A percentile compares a stretch with the other conserved stretches of the same genome.
phyloP scores from a whole-genome alignment of 345 rosid species.

The Ceriops zippeliana region DNA sequence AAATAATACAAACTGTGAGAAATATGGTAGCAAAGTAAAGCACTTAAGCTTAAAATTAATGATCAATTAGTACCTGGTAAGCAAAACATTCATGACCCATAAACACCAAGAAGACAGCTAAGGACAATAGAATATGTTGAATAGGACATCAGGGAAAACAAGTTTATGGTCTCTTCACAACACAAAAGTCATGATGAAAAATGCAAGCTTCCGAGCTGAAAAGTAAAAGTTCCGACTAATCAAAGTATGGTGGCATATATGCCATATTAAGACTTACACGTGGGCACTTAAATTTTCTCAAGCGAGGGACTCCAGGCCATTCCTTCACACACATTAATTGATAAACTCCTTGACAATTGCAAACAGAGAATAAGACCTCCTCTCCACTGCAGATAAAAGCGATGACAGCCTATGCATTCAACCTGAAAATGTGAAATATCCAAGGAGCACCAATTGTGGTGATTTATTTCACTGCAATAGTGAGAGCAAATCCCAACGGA shows the following conservation, averaged over 20 bases:
- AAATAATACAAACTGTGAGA: neutral
- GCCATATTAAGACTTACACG: too few species aligned
- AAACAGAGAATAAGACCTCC: slow-evolving; percentile 55
- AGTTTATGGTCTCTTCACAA: too few species aligned
- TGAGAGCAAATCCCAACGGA: neutral
- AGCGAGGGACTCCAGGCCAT: slow-evolving; percentile 32
- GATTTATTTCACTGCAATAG: neutral
- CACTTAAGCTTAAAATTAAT: neutral
- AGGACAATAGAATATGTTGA: too few species aligned
- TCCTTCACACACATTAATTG: slow-evolving; percentile 55
- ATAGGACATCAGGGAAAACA: too few species aligned
- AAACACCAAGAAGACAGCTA: too few species aligned
- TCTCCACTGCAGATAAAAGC: slow-evolving; percentile 53
- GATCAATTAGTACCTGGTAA: too few species aligned
- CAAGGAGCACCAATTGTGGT: neutral
- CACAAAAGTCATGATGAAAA: too few species aligned
- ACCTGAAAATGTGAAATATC: slow-evolving; percentile 31
- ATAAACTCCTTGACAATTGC: slow-evolving; percentile 57
- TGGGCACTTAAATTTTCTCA: slow-evolving; percentile 35
- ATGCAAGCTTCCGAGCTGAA: too few species aligned
- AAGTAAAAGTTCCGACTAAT: too few species aligned
- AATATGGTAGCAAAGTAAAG: neutral
- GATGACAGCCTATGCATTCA: slow-evolving; percentile 60
- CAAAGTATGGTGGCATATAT: too few species aligned
- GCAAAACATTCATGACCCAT: too few species aligned